These are phyloP conservation scores for Mucor ambiguus DNA, from an alignment of 371 early-diverging fungal genomes.

Conservation along the genomic window DNA sequence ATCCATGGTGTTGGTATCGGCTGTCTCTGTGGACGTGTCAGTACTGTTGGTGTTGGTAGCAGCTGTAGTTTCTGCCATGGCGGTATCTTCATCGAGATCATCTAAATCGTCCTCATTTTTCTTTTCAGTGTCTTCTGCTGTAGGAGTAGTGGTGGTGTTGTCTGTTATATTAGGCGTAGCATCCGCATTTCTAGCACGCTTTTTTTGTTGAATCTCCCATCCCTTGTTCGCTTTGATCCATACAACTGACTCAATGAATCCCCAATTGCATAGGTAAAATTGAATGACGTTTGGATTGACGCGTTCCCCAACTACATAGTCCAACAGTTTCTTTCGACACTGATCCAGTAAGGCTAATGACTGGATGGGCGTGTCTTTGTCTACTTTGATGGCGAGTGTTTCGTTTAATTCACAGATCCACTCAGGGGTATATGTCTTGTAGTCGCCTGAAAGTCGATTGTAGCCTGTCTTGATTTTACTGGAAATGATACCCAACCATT, in stretches of 20 bases:
- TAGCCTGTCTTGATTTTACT: slow-evolving; percentile 50
- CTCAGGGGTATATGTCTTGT: slow-evolving; percentile 29
- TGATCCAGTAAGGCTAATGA: slow-evolving; percentile 28
- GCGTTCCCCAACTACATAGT: slow-evolving; percentile 16
- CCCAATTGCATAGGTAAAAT: slow-evolving; percentile 36
- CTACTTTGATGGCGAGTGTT: slow-evolving; percentile 25
- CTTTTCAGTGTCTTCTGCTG: not conserved
- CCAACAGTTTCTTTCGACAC: slow-evolving; percentile 31
- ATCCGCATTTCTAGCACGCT: not conserved
- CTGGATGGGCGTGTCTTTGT: slow-evolving; percentile 17
- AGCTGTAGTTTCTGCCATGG: not conserved
- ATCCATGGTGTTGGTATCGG: not conserved
- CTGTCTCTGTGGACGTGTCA: not conserved
- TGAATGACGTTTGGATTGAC: slow-evolving; percentile 8
- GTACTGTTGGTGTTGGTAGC: not conserved
- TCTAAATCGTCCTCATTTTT: not conserved
- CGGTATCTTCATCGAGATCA: slow-evolving; percentile 5
- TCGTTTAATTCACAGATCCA: slow-evolving; percentile 39
- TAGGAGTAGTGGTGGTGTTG: not conserved
- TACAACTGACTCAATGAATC: slow-evolving; percentile 23
- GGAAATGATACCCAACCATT: slow-evolving; percentile 73
- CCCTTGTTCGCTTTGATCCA: slow-evolving; percentile 30
- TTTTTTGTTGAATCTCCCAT: slow-evolving; percentile 16
- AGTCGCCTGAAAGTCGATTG: slow-evolving; percentile 21
- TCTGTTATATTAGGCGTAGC: not conserved